Conservation (phyloP, 2,329 filamentous ascomycete genomes). For the Blastomyces parvus region DNA sequence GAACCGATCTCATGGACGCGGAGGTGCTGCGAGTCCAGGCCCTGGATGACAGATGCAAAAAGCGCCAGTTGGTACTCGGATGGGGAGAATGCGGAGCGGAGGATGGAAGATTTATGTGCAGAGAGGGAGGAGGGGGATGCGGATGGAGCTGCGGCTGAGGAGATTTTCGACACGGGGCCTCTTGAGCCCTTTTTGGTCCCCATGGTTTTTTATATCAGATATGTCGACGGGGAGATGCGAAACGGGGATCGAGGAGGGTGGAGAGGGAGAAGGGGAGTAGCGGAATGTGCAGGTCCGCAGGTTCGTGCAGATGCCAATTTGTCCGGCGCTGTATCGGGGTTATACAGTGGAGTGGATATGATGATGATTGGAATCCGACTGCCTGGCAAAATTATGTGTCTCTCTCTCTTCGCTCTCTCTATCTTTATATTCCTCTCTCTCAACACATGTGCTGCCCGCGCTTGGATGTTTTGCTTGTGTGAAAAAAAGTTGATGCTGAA, state of each 20-base stretch:
- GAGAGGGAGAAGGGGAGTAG: neutral
- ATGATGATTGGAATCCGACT: neutral
- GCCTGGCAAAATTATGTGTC: neutral
- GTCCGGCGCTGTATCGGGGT: neutral
- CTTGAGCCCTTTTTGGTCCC: slow-evolving; percentile 37
- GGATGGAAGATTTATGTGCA: slow-evolving; percentile 40
- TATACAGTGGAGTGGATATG: neutral
- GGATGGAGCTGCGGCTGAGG: slow-evolving; percentile 33
- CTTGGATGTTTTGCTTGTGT: slow-evolving; percentile 3
- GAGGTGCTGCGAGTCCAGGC: slow-evolving; percentile 43
- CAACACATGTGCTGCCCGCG: neutral
- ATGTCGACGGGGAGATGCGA: neutral
- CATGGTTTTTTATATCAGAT: slow-evolving; percentile 28
- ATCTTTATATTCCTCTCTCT: neutral
- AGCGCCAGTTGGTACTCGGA: slow-evolving; percentile 43
- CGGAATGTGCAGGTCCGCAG: neutral
- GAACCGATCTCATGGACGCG: slow-evolving; percentile 45
- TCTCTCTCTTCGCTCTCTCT: neutral
- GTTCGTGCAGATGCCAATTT: neutral
- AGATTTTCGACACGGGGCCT: slow-evolving; percentile 36
- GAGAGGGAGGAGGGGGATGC: slow-evolving; percentile 25
- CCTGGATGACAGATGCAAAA: slow-evolving; percentile 46
- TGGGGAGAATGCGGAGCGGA: slow-evolving; percentile 43
- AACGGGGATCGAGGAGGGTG: neutral
- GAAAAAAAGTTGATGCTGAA: slow-evolving; percentile 10